Conservation (phyloP, 78 protist genomes). For the Mantamonas sphyraenae region DNA sequence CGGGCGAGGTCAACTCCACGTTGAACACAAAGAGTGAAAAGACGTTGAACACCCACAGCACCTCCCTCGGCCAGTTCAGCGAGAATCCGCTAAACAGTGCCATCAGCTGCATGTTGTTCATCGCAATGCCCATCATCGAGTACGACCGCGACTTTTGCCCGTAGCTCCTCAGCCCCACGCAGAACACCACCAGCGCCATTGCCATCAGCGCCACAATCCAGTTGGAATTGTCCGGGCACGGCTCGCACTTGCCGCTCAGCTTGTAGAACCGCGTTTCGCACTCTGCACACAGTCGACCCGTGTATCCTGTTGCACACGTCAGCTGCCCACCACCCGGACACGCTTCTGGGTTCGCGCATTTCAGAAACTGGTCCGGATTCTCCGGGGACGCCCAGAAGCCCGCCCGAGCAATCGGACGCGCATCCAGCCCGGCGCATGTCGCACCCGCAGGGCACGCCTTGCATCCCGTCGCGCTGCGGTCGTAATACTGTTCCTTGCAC, state of each 20-base stretch:
- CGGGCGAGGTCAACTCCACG: background rate
- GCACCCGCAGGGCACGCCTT: too few species aligned
- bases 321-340: background rate
- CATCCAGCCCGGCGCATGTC: too few species aligned
- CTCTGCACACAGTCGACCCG: background rate
- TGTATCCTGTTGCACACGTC: background rate
- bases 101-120: background rate
- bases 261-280: background rate
- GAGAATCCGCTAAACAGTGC: background rate
- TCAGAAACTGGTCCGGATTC: too few species aligned
- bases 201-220: background rate
- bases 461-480: too few species aligned
- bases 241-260: background rate
- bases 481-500: too few species aligned
- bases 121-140: background rate
- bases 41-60: background rate
- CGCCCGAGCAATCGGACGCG: too few species aligned
- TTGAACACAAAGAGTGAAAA: background rate
- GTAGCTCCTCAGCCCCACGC: background rate
- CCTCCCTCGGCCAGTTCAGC: background rate
- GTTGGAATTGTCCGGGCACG: background rate
- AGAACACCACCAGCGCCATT: background rate
- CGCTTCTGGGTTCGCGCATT: too few species aligned
- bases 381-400: too few species aligned
- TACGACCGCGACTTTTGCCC: background rate